Base-by-base conservation (phyloP, 108 stramenopile species). In the Epipyxis sp. region DNA sequence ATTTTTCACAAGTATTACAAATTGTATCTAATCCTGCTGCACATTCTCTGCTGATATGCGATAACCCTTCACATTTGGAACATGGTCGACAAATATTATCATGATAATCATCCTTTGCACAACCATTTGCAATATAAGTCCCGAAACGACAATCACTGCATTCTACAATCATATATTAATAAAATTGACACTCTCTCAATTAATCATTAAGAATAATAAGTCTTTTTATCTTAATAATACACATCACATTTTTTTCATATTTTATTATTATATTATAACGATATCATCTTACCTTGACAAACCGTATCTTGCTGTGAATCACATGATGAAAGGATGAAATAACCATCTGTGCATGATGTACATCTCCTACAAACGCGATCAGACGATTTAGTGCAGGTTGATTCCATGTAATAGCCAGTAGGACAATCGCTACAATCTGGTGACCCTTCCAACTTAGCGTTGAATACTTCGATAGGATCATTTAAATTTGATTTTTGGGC, bases 81-180 rank as follows among this genome's bases (percentile, higher is more conserved):
- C 71, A 74, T 6, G 71, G 44, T 32, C 25, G n/a, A 37, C 71
- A 74, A 16, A 43, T 16, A 16, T 37, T 74, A 32, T 74, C 32
- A 6, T 34, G n/a, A n/a, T n/a, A n/a, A n/a, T n/a, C n/a, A 32
- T 57, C 46, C 6, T 74, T 3, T 27, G 3, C 10, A 37, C 71
- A 74, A 27, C 41, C 10, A 10, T 46, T 29, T 29, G 3, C n/a
- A 10, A 74, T 37, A 42, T 30, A 74, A 39, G 71, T 74, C 27
- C 71, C 71, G 34, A 54, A 74, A 32, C 42, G 71, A 57, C 71
- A 74, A 27, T 27, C 6, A 10, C 34, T 65, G 61, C 61, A 65
- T 37, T 16, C 46, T 50, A 50, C 6, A 50, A 50, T 20, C n/a
- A n/a, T n/a, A n/a, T n/a, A n/a, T n/a, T n/a, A n/a, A n/a, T n/a